Base-by-base conservation (phyloP, 2,329 filamentous ascomycete genomes). In the Fusarium caatingaense region DNA sequence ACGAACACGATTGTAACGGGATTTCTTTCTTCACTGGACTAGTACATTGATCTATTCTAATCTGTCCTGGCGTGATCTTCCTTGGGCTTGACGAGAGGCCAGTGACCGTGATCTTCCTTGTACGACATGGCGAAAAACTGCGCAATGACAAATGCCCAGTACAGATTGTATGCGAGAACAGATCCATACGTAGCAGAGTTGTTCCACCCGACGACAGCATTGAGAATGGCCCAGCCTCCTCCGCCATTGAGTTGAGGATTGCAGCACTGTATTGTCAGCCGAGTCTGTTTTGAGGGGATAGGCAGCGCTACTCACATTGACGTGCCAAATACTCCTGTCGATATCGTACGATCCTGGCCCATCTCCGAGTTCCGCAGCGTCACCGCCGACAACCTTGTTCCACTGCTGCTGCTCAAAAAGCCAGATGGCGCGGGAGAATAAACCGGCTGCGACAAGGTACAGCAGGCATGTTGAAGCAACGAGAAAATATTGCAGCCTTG, bases 181-280 rank as follows among this genome's bases (percentile, higher is more conserved):
- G 92, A 94, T 49, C 93, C 93, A 74, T 95, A 94, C 2, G 93
- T 97, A 6, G 92, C 94, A 18, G 92, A 93, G 81, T 97, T 97
- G 68, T 90, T 88, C 94, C 94, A 97, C 59, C 94, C 93, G 9
- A 97, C 85, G 44, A 97, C 84, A 61, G 92, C 89, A 75, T 97
- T 95, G 84, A 97, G 93, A 71, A 97, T 89, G 58, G 92, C 93
- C 93, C 93, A 97, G 46, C 92, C 92, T 40, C 91, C 89, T 49
- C 91, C 91, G 28, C 92, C 91, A 67, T 93, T 90, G 41, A 90
- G 80, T 55, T 89, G 82, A 0, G 93, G 91, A 74, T 88, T 94
- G 78, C 93, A 96, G 83, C 92, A 97, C 89, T 92, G 64, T 28
- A 20, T n/a, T 27, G 60, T 62, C 28, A 58, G 50, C 11, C 15